Percentiles rank a stretch among this genome's conserved stretches.
Evolutionary conservation across 306 rosid genomes (phyloP).

Genomic region (Cucumis cinereus): DNA sequence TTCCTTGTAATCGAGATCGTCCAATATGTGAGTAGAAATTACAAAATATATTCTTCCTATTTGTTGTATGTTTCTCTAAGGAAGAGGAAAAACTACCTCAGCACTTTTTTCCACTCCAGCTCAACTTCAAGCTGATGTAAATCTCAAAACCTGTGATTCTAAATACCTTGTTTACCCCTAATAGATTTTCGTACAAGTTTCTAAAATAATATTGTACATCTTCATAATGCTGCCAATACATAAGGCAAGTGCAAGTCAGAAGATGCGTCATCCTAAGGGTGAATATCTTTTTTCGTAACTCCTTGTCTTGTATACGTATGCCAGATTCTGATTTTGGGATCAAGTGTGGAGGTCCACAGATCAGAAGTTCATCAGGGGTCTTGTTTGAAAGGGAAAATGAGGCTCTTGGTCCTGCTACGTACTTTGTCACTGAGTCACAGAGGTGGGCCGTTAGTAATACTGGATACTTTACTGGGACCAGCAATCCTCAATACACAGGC

Average conservation of each 20-base stretch:
- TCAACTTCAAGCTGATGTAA: not conserved
- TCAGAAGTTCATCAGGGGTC: conserved; percentile 21
- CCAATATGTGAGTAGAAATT: conserved; percentile 43
- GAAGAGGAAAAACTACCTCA: not conserved
- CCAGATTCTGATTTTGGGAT: conserved; percentile 54
- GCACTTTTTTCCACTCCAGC: no score
- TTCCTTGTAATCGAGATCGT: conserved; percentile 48
- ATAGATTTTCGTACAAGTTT: not conserved
- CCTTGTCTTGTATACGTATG: not conserved
- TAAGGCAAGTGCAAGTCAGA: not conserved
- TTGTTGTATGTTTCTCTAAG: conserved; percentile 3
- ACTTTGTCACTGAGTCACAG: conserved; percentile 33
- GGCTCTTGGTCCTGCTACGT: conserved; percentile 57
- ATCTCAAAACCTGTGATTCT: not conserved
- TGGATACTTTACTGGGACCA: conserved; percentile 31
- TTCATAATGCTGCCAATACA: not conserved
- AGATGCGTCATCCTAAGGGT: not conserved
- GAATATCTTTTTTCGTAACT: not conserved
- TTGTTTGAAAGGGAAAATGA: conserved; percentile 35
- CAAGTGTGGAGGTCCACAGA: conserved; percentile 52
- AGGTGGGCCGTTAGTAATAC: conserved; percentile 74
- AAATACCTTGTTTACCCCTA: not conserved
- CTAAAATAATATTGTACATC: not conserved
- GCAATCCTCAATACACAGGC: conserved; percentile 11
- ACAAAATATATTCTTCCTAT: not conserved